Conservation (phyloP, 1,139 yeast species). For the Spathaspora sp. region DNA sequence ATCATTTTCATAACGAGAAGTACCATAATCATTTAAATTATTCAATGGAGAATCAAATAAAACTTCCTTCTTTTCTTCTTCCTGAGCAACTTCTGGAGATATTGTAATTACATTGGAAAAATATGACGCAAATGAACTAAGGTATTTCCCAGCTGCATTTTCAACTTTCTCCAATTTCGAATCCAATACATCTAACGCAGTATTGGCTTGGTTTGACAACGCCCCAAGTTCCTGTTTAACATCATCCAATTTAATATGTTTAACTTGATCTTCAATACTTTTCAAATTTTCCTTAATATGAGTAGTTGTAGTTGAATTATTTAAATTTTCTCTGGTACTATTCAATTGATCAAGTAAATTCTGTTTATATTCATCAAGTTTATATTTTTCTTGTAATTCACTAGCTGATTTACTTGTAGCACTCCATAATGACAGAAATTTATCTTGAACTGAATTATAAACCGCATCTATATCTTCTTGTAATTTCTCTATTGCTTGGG, state of each 20-base stretch:
- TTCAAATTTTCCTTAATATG: slow-evolving; percentile 23
- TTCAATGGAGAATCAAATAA: slow-evolving; percentile 21
- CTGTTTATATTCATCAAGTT: slow-evolving; percentile 43
- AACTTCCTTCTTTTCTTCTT: slow-evolving; percentile 22
- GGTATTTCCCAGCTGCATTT: slow-evolving; percentile 59
- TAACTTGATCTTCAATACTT: slow-evolving; percentile 34
- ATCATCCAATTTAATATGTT: slow-evolving; percentile 21
- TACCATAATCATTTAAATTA: slow-evolving; percentile 34
- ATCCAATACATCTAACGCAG: slow-evolving; percentile 65
- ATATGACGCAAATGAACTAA: slow-evolving; percentile 57
- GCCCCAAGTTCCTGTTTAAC: slow-evolving; percentile 13
- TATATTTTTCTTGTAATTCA: slow-evolving; percentile 33
- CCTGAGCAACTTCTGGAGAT: slow-evolving; percentile 20
- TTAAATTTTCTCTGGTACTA: slow-evolving; percentile 28
- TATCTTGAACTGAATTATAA: slow-evolving; percentile 43
- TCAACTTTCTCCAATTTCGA: slow-evolving; percentile 68
- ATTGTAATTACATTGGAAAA: slow-evolving; percentile 51
- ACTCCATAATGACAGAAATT: slow-evolving; percentile 41
- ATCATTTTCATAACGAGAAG: slow-evolving; percentile 42
- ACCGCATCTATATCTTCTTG: slow-evolving; percentile 57
- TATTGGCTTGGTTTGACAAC: slow-evolving; percentile 42
- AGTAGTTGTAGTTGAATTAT: slow-evolving; percentile 11
- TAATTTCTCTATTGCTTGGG: slow-evolving; percentile 39
- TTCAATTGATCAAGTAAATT: slow-evolving; percentile 35
- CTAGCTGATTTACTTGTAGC: slow-evolving; percentile 34